Base-by-base conservation (phyloP, 2,329 filamentous ascomycete genomes). In the Aspergillus sp. region DNA sequence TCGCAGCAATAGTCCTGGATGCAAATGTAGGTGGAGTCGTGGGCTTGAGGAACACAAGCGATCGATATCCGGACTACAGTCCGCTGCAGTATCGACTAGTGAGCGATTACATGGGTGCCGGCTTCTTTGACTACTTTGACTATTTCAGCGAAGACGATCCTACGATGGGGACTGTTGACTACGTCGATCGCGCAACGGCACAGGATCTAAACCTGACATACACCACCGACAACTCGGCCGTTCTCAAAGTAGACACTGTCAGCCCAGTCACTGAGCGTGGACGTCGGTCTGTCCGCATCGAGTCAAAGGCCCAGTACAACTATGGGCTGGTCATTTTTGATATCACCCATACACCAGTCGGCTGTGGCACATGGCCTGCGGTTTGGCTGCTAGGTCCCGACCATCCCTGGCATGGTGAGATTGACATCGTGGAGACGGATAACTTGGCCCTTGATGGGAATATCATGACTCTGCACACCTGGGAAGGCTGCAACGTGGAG, bases 91-190 rank as follows among this genome's bases (percentile, higher is more conserved):
- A 73, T 51, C 57, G 49, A 3, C 49, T 72, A 37, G 53, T 60
- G 15, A 70, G 72, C 46, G 69, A 61, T 2, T 73, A 64, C 50
- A 60, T 63, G 2, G 70, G 69, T 7, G 52, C 62, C 1, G 50
- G 49, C 13, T 74, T 74, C 53, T 73, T 73, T 45, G 61, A 71
- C 44, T 66, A 70, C n/a, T 74, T 74, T 47, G 61, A 72, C 46
- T 73, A 71, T 48, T 71, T 63, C 46, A 66, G 65, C 1, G 63
- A 54, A 6, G 59, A 64, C 30, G 71, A 74, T 53, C 69, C 71
- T 5, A 58, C 71, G 1, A 27, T 48, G 5, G 71, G 71, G 3
- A 72, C 71, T 45, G 71, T 74, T 3, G 62, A 72, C 55, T 76
- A 67, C 44, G 71, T 68, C 49, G 35, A 38, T 17, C 35, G 6